Conservation (phyloP, 1,139 yeast species). For the Yamadazyma diospyri region DNA sequence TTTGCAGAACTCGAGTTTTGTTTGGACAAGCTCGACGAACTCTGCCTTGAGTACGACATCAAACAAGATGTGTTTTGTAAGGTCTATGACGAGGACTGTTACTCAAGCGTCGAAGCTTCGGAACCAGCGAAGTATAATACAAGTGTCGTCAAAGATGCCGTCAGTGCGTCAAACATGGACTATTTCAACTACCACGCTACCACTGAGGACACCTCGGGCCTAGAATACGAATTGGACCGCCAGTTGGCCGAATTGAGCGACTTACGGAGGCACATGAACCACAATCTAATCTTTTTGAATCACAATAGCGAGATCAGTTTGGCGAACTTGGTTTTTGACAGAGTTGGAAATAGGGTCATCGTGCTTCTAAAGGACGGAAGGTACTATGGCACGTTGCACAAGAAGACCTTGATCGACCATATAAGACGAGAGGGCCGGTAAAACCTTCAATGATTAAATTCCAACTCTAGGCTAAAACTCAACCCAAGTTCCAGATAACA, state of each 20-base stretch:
- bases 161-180: constrained; percentile 15
- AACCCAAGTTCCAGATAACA: not conserved
- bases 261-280: constrained; percentile 43
- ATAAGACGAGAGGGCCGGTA: constrained; percentile 20
- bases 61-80: constrained; percentile 33
- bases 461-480: too few species aligned
- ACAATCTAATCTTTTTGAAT: constrained; percentile 49
- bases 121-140: constrained; percentile 13
- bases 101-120: constrained; percentile 12
- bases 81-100: constrained; percentile 19
- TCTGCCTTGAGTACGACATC: constrained; percentile 24
- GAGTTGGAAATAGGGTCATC: constrained; percentile 52
- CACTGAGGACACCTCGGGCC: constrained; percentile 9
- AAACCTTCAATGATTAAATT: not conserved
- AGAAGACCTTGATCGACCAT: constrained; percentile 52
- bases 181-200: constrained; percentile 29
- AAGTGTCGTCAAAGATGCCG: constrained; percentile 11
- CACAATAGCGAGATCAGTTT: constrained; percentile 49
- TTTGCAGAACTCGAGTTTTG: constrained; percentile 54
- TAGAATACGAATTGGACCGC: constrained; percentile 12
- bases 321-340: constrained; percentile 53
- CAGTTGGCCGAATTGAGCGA: constrained; percentile 33
- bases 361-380: constrained; percentile 49
- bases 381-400: constrained; percentile 53
- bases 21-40: constrained; percentile 42